Conservation (phyloP, 1,139 yeast genomes). For the Schizosaccharomyces versatilis region DNA sequence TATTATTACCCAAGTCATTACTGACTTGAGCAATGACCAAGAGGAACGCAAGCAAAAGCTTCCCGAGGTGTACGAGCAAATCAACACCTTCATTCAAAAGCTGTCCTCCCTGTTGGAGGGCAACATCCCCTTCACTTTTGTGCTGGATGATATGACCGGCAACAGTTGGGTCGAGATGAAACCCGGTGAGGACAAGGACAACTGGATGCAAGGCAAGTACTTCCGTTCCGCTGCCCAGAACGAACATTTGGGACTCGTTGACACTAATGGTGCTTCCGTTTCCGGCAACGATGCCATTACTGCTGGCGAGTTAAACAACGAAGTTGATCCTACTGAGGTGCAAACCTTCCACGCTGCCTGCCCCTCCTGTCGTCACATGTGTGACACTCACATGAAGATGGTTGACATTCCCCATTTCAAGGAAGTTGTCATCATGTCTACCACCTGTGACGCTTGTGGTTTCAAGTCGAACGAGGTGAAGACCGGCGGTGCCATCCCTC, state of each 20-base stretch:
- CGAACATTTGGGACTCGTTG: constrained; percentile 61
- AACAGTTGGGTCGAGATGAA: constrained; percentile 86
- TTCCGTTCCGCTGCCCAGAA: constrained; percentile 75
- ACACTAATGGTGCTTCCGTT: constrained; percentile 30
- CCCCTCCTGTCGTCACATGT: constrained; percentile 56
- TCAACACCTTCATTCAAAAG: constrained; percentile 42
- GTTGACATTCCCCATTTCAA: constrained; percentile 94
- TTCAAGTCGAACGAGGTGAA: constrained; percentile 93
- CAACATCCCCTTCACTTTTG: constrained; percentile 56
- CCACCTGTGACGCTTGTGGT: constrained; percentile 81
- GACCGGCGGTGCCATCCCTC: constrained; percentile 94
- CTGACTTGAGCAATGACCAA: constrained; percentile 66
- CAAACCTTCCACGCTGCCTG: constrained; percentile 86
- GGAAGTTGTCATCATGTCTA: constrained; percentile 91
- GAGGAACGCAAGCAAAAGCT: constrained; percentile 48
- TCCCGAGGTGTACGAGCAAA: constrained; percentile 56
- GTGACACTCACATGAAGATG: constrained; percentile 89
- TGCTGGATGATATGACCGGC: constrained; percentile 86
- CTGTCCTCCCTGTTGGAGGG: constrained; percentile 40
- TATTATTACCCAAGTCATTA: constrained; percentile 55
- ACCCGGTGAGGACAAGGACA: constrained; percentile 75
- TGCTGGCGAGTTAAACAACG: constrained; percentile 14
- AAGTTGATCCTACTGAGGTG: constrained; percentile 47
- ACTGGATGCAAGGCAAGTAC: constrained; percentile 76
- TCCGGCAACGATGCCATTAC: constrained; percentile 16